These are phyloP conservation scores for Aspergillus texensis DNA, from an alignment of 2,329 filamentous ascomycete species.

Conservation along the genomic window DNA sequence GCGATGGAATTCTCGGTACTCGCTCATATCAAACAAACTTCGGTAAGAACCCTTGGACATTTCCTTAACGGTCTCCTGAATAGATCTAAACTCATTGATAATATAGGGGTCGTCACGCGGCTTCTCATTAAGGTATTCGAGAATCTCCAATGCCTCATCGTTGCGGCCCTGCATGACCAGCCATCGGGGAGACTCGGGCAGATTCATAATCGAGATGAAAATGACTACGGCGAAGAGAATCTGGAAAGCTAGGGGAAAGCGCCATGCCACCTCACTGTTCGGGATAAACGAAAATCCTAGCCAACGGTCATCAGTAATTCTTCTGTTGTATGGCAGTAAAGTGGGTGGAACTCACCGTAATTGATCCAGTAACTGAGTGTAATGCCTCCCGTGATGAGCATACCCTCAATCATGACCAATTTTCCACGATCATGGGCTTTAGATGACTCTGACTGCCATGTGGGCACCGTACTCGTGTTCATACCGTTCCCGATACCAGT, in stretches of 20 bases:
- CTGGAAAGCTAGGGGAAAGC: conserved; percentile 61
- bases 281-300: conserved; percentile 52
- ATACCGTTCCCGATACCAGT: conserved; percentile 56
- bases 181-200: conserved; percentile 63
- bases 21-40: conserved; percentile 62
- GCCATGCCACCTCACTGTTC: conserved; percentile 51
- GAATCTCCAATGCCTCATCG: conserved; percentile 52
- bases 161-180: conserved; percentile 59
- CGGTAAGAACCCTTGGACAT: conserved; percentile 54
- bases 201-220: conserved; percentile 48
- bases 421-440: conserved; percentile 55
- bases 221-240: conserved; percentile 59
- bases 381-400: conserved; percentile 55
- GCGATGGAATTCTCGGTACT: conserved; percentile 60
- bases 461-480: conserved; percentile 56
- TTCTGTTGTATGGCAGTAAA: conserved; percentile 27
- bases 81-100: conserved; percentile 51
- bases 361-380: conserved; percentile 56
- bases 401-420: conserved; percentile 57
- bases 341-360: conserved; percentile 51
- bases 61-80: conserved; percentile 57
- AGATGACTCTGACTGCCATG: conserved; percentile 55
- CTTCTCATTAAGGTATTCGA: conserved; percentile 42
- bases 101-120: conserved; percentile 53
- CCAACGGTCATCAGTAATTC: not conserved